Evolutionary conservation across 148 eudicot genomes (phyloP).

Genomic region (Heliamphora exappendiculata): DNA sequence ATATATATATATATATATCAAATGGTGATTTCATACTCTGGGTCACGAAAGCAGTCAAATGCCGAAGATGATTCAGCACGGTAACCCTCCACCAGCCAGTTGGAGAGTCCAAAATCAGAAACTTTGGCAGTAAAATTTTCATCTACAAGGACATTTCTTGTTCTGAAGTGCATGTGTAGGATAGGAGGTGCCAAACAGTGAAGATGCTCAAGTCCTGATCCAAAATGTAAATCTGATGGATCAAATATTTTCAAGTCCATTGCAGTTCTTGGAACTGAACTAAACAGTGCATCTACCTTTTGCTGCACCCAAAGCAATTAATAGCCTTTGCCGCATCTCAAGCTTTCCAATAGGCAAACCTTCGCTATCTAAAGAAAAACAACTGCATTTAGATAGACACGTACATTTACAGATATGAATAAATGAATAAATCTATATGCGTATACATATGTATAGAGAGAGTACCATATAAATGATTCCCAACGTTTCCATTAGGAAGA

Average conservation of each 20-base stretch:
- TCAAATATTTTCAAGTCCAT: constrained; percentile 5
- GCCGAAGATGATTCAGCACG: constrained; percentile 17
- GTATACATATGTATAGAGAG: not conserved
- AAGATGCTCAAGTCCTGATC: constrained; percentile 21
- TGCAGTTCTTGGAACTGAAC: not conserved
- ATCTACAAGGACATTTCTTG: constrained; percentile 19
- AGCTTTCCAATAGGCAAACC: constrained; percentile 20
- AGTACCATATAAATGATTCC: constrained; percentile 16
- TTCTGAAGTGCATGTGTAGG: constrained; percentile 18
- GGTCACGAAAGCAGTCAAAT: constrained; percentile 18
- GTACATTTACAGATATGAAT: not conserved
- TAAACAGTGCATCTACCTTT: constrained; percentile 12
- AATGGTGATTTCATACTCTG: constrained; percentile 8
- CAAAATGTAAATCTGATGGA: constrained; percentile 1
- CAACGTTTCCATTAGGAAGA: constrained; percentile 17
- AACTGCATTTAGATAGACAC: not conserved
- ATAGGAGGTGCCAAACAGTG: constrained; percentile 14
- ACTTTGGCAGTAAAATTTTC: constrained; percentile 13
- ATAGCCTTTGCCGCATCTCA: constrained; percentile 17
- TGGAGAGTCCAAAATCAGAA: constrained; percentile 15
- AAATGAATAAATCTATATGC: too few species aligned
- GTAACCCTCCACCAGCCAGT: constrained; percentile 4
- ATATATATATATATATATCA: too few species aligned
- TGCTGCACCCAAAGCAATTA: constrained; percentile 19
- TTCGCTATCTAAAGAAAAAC: constrained; percentile 13